Evolutionary conservation across 345 rosid genomes (phyloP).

Genomic region (Dimocarpus longan): DNA sequence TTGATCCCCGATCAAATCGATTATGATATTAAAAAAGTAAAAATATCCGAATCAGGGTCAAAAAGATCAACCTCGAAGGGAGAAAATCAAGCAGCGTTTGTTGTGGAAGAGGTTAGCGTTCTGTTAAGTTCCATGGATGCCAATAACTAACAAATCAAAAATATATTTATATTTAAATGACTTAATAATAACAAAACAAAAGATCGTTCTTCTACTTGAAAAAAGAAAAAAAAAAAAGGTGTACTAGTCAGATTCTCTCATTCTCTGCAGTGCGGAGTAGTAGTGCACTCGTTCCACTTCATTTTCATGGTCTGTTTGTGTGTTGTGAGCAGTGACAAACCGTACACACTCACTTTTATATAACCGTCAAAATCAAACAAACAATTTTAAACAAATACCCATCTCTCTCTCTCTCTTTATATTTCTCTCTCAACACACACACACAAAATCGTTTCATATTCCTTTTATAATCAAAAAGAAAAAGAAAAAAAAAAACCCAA

Average conservation of each 20-base stretch:
- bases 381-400: neutral
- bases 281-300: constrained; percentile 35
- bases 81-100: constrained; percentile 37
- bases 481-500: neutral
- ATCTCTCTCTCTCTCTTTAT: constrained; percentile 5
- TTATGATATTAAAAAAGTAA: neutral
- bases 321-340: constrained; percentile 25
- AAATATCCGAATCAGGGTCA: constrained; percentile 10
- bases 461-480: neutral
- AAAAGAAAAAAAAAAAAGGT: neutral
- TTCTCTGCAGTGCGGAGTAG: constrained; percentile 17
- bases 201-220: neutral
- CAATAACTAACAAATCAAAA: constrained; percentile 3
- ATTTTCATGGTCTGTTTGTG: constrained; percentile 37
- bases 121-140: constrained; percentile 15
- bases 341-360: constrained; percentile 28
- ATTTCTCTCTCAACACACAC: no score
- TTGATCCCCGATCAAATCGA: neutral
- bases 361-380: constrained; percentile 24
- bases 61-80: constrained; percentile 9
- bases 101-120: constrained; percentile 16
- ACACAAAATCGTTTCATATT: neutral
- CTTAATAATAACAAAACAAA: neutral
- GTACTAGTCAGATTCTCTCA: constrained; percentile 9
- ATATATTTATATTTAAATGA: neutral